Base-by-base conservation (phyloP, 768 basidiomycete species). In the Russula sp. region DNA sequence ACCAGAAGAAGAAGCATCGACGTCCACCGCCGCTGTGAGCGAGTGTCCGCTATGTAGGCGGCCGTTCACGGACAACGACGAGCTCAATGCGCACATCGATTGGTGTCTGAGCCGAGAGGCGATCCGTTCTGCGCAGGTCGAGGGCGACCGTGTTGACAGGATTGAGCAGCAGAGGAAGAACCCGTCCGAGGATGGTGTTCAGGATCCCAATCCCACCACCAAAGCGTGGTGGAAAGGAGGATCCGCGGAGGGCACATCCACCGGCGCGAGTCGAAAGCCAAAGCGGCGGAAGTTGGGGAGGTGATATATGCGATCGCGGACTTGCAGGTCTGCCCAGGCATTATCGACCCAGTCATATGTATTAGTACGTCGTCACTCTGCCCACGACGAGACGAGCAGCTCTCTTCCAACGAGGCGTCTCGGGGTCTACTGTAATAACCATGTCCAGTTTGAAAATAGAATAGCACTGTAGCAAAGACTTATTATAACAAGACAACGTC, bases 61-160 rank as follows among this genome's bases (percentile, higher is more conserved):
- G 69, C 70, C 73, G 13, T 70, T 93, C 57, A 83, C 80, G 1
- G 85, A 92, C 70, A 97, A 97, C 70, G 77, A 80, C 51, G 85
- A 81, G 5, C 73, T 97, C 38, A 96, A 97, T 69, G 77, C 82
- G n/a, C 93, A 97, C 68, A 79, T 97, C 47, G 93, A 97, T 72
- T 88, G 86, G 68, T 97, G 94, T 69, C 72, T 97, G 54, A 94
- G 90, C 70, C 82, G 83, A 60, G 82, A 80, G 25, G 88, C 84
- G 2, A 93, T 96, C 63, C 74, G 80, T 61, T 81, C 89, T 68
- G 89, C 89, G 0, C 87, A 88, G 59, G 69, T 66, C 0, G 68
- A 70, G 56, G 70, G 70, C 5, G 65, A 59, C 36, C 29, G 70
- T 7, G n/a, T n/a, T n/a, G 65, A 60, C 38, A 25, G 35, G 61